Evolutionary conservation across 768 basidiomycete species (phyloP), one percentile per base, ranked within the genome.

Genomic region (Leccinum boreale): DNA sequence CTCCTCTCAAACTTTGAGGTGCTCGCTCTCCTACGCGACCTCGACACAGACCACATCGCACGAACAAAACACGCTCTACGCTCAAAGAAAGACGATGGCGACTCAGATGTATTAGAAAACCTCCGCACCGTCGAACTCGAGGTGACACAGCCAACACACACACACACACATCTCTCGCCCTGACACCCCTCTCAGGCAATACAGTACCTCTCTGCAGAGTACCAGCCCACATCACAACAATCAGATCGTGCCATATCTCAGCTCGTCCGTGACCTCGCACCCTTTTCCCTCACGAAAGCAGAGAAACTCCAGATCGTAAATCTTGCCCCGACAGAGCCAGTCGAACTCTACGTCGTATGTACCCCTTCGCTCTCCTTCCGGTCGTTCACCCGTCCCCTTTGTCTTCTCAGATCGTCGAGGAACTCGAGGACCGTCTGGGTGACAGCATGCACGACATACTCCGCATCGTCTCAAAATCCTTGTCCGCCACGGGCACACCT

Each of bases 291-390:
- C 60, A 95, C 94, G 1, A 97, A 95, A 65, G 85, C 89, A 3
- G 95, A 98, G 78, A 94, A 94, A 67, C 79, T 97, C 3, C 92
- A 95, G 67, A 80, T 97, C 35, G 86, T 92, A n/a, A 97, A 98
- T 67, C 79, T 96, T 5, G 88, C 87, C 1, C 95, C 95, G 2
- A 86, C 84, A 7, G 80, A 85, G 49, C 78, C 85, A 0, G 92
- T 96, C 24, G 92, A 94, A 69, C 83, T 97, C 24, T 95, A 97
- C 67, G 89, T 92, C 56, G 94, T 95, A 62, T 48, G 92, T 81
- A 35, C 52, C 23, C 31, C 29, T n/a, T 15, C 31, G 19, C 1
- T 4, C 45, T 15, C 7, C 50, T 9, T 4, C 39, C 3, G 1
- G 3, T 29, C 50, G 3, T 48, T 17, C 48, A 29, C 55, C 55